phyloP scores from a whole-genome alignment of 1,284 basidiomycete species.

The Ceratobasidium sp. region DNA sequence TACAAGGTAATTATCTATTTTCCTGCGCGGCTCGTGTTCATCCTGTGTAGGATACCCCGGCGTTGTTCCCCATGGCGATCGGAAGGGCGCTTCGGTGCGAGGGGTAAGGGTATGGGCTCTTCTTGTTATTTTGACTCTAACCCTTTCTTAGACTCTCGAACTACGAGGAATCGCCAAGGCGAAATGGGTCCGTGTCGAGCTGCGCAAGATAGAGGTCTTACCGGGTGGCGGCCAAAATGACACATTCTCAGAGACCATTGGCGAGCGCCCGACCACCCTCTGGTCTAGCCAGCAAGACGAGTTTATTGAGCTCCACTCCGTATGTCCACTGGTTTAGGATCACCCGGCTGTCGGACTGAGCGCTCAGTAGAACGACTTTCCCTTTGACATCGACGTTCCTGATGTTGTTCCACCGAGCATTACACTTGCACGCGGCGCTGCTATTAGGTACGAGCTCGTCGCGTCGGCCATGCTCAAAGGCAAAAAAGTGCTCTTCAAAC shows the following conservation, averaged over 20 bases:
- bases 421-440: slow-evolving; percentile 78
- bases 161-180: slow-evolving; percentile 80
- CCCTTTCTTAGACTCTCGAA: slow-evolving; percentile 59
- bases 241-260: slow-evolving; percentile 79
- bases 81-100: slow-evolving; percentile 82
- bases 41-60: slow-evolving; percentile 77
- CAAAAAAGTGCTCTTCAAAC: slow-evolving; percentile 69
- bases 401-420: slow-evolving; percentile 87
- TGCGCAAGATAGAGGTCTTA: slow-evolving; percentile 86
- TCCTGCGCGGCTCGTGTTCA: slow-evolving; percentile 37
- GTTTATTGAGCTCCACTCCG: slow-evolving; percentile 74
- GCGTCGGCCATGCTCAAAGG: slow-evolving; percentile 85
- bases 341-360: slow-evolving; percentile 32
- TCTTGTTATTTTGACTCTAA: slow-evolving; percentile 14
- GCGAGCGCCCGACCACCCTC: slow-evolving; percentile 76
- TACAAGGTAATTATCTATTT: slow-evolving; percentile 68
- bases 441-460: slow-evolving; percentile 86
- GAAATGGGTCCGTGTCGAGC: slow-evolving; percentile 89
- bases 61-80: slow-evolving; percentile 77
- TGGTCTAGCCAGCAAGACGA: slow-evolving; percentile 78
- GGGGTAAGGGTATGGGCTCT: slow-evolving; percentile 68
- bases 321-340: slow-evolving; percentile 59
- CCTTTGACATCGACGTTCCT: slow-evolving; percentile 87
- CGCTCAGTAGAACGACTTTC: slow-evolving; percentile 71
- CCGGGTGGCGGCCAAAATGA: slow-evolving; percentile 76